Base-by-base conservation (phyloP, 2,329 filamentous ascomycete genomes). In the Diplocarpon rosae region DNA sequence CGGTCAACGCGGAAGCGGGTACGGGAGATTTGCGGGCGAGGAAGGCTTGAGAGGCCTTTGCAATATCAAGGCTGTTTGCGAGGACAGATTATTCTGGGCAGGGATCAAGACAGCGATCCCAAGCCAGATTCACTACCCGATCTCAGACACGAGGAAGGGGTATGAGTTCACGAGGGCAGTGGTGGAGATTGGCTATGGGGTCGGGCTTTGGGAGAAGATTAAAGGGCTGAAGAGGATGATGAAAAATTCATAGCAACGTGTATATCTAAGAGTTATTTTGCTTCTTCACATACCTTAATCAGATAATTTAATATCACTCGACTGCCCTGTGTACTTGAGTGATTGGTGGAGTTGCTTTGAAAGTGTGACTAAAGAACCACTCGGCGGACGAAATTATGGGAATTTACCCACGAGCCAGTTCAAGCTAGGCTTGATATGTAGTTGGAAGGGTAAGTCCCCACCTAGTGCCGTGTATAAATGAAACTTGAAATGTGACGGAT, bases 1-100 rank as follows among this genome's bases (percentile, higher is more conserved):
- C 31, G 92, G 61, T 20, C 49, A 57, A n/a, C 79, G 77, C 46
- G 90, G 88, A 1, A 93, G 85, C 17, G 92, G 85, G 0, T 96
- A 96, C 62, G 92, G 92, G 1, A 75, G 90, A 2, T 98, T 98
- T 65, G 90, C 87, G 0, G 92, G 88, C 17, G 80, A 85, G 53
- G 92, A 98, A 62, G 92, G 92, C 0, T 66, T 98, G 16, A 73
- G 86, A 30, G 81, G 80, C 3, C 61, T 98, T 43, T 95, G 87
- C 64, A 95, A 96, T 64, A 64, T 80, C 52, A 98, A 98, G 69
- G 79, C 83, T 45, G 70, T 98, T 28, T 95, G 88, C 59, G 72
- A 79, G 50, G 92, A 98, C 68, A 71, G 80, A 30, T 70, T 73
- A 47, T 70, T 68, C 13, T 74, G 72, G 68, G 54, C 80, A 15